These are phyloP conservation scores for Colletotrichum tropicale DNA, from an alignment of 2,329 filamentous ascomycete genomes.

Conservation along the genomic window DNA sequence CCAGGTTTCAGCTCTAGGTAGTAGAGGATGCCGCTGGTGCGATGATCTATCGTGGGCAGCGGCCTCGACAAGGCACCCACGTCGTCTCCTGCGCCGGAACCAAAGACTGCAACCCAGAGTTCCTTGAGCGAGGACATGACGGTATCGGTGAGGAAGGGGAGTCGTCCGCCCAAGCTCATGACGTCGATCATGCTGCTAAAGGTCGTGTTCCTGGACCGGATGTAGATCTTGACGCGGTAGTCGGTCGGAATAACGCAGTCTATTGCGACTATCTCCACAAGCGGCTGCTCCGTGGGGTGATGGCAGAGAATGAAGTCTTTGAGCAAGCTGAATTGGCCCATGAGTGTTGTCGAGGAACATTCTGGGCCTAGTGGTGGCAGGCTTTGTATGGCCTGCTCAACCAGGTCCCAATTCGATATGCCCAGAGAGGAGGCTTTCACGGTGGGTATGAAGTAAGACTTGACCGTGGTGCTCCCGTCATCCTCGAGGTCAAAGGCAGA, in stretches of 20 bases:
- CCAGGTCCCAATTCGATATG: background rate
- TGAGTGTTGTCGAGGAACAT: background rate
- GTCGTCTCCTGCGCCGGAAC: background rate
- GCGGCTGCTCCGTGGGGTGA: background rate
- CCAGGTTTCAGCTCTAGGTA: constrained; percentile 29
- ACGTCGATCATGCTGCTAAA: constrained; percentile 29
- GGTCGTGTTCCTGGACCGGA: constrained; percentile 30
- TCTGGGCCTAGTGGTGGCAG: background rate
- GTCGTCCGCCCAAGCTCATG: constrained; percentile 25
- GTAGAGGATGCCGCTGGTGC: constrained; percentile 36
- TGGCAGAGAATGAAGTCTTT: background rate
- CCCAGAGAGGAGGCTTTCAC: constrained; percentile 1
- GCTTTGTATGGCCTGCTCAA: background rate
- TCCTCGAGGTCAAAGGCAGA: constrained; percentile 27
- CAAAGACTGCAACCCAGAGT: background rate
- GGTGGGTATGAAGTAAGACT: constrained; percentile 29
- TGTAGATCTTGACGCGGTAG: constrained; percentile 41
- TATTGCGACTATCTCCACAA: constrained; percentile 32
- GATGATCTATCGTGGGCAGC: constrained; percentile 24
- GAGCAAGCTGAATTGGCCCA: background rate
- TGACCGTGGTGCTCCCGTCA: constrained; percentile 6
- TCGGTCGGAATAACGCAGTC: constrained; percentile 29
- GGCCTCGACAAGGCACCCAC: background rate
- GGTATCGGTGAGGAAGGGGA: background rate
- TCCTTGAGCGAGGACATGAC: background rate